Evolutionary conservation across 2,329 filamentous ascomycete genomes (phyloP).

Genomic region (Penicillium aurantiogriseum): DNA sequence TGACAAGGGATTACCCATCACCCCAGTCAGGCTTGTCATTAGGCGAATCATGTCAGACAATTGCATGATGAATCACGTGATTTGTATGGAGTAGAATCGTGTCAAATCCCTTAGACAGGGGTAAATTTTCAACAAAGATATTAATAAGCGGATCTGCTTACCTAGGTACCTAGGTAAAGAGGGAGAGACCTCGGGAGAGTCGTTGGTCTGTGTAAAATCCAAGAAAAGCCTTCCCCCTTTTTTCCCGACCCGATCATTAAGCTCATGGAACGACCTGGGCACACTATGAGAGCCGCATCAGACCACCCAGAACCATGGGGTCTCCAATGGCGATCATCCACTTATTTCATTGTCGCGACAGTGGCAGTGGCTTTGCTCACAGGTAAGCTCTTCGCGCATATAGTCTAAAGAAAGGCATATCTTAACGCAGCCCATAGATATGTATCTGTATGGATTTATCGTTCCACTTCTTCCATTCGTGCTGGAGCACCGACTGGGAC

Average conservation of each 20-base stretch:
- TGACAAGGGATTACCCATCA: background rate
- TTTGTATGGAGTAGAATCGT: too few species aligned
- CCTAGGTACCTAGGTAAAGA: background rate
- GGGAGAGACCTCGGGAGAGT: too few species aligned
- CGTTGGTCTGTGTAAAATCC: background rate
- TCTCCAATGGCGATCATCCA: conserved; percentile 24
- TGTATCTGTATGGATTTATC: conserved; percentile 32
- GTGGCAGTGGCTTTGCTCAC: conserved; percentile 27
- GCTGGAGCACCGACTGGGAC: conserved; percentile 26
- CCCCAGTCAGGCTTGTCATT: background rate
- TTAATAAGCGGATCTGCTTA: background rate
- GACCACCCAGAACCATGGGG: conserved; percentile 14
- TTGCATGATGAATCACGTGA: too few species aligned
- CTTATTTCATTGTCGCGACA: conserved; percentile 23
- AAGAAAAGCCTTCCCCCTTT: background rate
- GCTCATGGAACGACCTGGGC: background rate
- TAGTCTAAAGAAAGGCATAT: background rate
- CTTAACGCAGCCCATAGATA: conserved; percentile 17
- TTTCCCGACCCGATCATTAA: background rate
- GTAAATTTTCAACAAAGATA: background rate
- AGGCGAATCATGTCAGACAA: background rate
- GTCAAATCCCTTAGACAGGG: background rate
- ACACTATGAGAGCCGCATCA: background rate
- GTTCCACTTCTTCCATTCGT: conserved; percentile 33
- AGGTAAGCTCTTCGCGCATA: conserved; percentile 8